Base-by-base conservation (phyloP, 2,329 filamentous ascomycete species). In the Thyridium curvatum region DNA sequence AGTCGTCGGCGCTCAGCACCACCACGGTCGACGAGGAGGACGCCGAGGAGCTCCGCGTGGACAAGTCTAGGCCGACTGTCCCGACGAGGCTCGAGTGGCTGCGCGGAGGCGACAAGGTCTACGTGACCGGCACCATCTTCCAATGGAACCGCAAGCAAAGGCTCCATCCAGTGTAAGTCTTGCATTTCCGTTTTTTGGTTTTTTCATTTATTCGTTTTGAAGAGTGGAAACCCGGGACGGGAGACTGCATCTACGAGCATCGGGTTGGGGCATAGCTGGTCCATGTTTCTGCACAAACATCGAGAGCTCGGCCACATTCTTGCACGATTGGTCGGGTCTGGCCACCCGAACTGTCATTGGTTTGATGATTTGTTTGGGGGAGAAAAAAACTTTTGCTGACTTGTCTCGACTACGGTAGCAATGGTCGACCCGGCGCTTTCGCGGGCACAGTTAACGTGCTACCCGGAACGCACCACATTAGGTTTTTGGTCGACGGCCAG, bases 71-170 rank as follows among this genome's bases (percentile, higher is more conserved):
- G 45, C 84, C 85, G 30, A 86, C 86, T 8, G 86, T 97, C 32
- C 86, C 88, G 2, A 94, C 87, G 2, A 69, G 77, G 41, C 79
- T 98, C 42, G 86, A 94, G 62, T 98, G 93, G 93, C 77, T 76
- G 48, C 76, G 79, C 8, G 79, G 80, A 38, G 90, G 86, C 42
- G 86, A 94, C 41, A 94, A 90, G 62, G 80, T 97, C 47, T 98
- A 95, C 60, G 89, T 98, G 34, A 98, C 93, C 1, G 91, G 91
- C 48, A 97, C 93, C 15, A 96, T 97, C 57, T 94, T 94, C 52
- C 86, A 91, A 59, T 98, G 93, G 93, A 89, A 94, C 64, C 84
- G 85, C 59, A 97, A 97, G 65, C 94, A 90, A 59, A 79, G 85
- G 51, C 69, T 98, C 55, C 80, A 89, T 61, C 82, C 77, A 61